These are phyloP conservation scores for Fusarium sp. DNA, from an alignment of 2,329 filamentous ascomycete species.

Conservation along the genomic window DNA sequence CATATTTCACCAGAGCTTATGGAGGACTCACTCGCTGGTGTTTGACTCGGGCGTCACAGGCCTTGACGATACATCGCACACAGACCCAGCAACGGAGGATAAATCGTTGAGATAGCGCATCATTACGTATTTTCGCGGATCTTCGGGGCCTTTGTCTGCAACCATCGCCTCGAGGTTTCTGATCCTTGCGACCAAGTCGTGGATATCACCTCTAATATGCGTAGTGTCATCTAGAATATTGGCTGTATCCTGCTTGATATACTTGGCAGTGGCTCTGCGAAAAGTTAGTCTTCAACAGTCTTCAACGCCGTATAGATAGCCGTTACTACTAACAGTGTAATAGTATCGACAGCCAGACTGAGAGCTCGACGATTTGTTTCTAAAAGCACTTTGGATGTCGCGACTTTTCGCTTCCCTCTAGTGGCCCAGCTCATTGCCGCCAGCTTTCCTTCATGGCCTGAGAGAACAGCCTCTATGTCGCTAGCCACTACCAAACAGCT, in stretches of 20 bases:
- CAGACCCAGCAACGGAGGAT: background rate
- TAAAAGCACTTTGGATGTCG: background rate
- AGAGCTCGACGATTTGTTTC: background rate
- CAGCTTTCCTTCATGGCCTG: background rate
- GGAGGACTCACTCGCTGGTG: background rate
- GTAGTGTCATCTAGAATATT: background rate
- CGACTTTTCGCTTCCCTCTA: background rate
- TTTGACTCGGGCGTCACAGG: background rate
- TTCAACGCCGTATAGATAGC: background rate
- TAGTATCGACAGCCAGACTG: background rate
- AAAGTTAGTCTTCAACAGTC: background rate
- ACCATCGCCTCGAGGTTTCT: background rate
- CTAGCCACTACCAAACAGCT: background rate
- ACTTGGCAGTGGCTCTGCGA: background rate
- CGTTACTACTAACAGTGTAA: background rate
- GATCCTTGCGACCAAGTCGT: background rate
- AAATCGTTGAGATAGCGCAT: conserved; percentile 3
- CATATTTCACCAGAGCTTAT: fast-evolving
- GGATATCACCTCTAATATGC: conserved; percentile 1
- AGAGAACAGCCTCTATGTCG: background rate
- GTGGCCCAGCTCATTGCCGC: background rate
- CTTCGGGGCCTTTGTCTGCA: background rate
- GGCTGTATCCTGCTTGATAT: background rate
- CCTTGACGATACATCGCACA: background rate
- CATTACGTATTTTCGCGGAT: background rate